phyloP scores from a whole-genome alignment of 495 filamentous ascomycete genomes.

The Melanomma pulvis-pyrius region DNA sequence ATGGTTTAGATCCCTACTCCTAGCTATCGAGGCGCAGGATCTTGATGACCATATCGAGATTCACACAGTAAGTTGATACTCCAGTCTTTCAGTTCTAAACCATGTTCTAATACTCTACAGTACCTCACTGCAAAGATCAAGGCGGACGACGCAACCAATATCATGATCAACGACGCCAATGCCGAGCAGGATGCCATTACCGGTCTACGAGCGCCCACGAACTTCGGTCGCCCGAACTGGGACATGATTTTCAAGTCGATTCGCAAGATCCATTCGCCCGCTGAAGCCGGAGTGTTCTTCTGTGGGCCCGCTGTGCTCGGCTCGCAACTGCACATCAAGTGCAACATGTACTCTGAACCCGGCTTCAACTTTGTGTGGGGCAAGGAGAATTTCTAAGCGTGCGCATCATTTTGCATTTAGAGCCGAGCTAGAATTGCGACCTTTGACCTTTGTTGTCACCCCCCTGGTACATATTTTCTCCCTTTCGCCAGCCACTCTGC shows the following conservation, averaged over 20 bases:
- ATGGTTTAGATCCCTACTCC: slow-evolving; percentile 78
- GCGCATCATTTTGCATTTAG: background rate
- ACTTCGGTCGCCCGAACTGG: slow-evolving; percentile 79
- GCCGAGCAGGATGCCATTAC: slow-evolving; percentile 78
- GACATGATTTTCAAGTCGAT: slow-evolving; percentile 78
- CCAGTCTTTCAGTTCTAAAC: background rate
- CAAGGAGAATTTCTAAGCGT: slow-evolving; percentile 72
- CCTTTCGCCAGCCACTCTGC: background rate
- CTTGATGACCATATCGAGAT: slow-evolving; percentile 80
- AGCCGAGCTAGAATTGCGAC: background rate
- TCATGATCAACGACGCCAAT: slow-evolving; percentile 83
- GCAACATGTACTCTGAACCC: slow-evolving; percentile 77
- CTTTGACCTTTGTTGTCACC: slow-evolving; percentile 17
- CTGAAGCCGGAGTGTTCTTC: slow-evolving; percentile 80
- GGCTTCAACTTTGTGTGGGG: slow-evolving; percentile 72
- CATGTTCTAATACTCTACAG: slow-evolving; percentile 29
- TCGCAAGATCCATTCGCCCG: slow-evolving; percentile 68
- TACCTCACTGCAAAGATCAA: slow-evolving; percentile 79
- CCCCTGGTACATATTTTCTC: slow-evolving; percentile 20
- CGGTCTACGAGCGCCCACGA: slow-evolving; percentile 72
- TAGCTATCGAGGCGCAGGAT: slow-evolving; percentile 82
- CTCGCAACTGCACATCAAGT: slow-evolving; percentile 69
- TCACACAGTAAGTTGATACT: slow-evolving; percentile 47
- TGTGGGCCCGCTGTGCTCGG: slow-evolving; percentile 75
- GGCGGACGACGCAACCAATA: slow-evolving; percentile 75